These are phyloP conservation scores for Colletotrichum spaethianum DNA, from an alignment of 2,329 filamentous ascomycete genomes.

Conservation along the genomic window DNA sequence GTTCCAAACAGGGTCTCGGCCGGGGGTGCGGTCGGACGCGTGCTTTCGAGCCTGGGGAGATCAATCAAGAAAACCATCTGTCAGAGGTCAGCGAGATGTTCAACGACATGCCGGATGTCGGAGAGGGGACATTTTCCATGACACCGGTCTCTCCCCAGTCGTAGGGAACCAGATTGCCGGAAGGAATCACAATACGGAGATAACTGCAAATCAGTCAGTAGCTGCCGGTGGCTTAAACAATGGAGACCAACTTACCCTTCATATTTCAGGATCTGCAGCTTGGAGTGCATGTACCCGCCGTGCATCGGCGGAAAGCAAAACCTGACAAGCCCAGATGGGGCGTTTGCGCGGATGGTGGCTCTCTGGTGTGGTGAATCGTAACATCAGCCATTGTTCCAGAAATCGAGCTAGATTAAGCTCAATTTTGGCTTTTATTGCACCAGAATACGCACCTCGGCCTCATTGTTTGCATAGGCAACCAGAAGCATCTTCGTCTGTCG, in stretches of 20 bases:
- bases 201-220: conserved; percentile 55
- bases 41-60: conserved; percentile 73
- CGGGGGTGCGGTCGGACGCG: conserved; percentile 54
- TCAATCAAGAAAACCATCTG: conserved; percentile 93
- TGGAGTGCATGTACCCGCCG: conserved; percentile 90
- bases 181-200: conserved; percentile 86
- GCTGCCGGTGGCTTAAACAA: conserved; percentile 5
- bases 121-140: conserved; percentile 82
- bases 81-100: conserved; percentile 39
- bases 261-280: conserved; percentile 89
- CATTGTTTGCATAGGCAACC: conserved; percentile 67
- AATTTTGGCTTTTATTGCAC: neutral
- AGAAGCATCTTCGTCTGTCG: conserved; percentile 73
- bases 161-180: conserved; percentile 86
- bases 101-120: neutral
- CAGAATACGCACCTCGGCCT: conserved; percentile 63
- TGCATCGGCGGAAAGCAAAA: conserved; percentile 89
- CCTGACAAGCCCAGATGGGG: conserved; percentile 68
- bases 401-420: neutral
- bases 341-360: conserved; percentile 63
- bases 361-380: conserved; percentile 53
- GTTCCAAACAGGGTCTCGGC: conserved; percentile 68
- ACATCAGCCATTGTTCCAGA: neutral
- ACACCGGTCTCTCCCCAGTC: conserved; percentile 91
- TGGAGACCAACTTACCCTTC: conserved; percentile 24